phyloP scores from a whole-genome alignment of 805 yeast species.

The Yueomyces sinensis region DNA sequence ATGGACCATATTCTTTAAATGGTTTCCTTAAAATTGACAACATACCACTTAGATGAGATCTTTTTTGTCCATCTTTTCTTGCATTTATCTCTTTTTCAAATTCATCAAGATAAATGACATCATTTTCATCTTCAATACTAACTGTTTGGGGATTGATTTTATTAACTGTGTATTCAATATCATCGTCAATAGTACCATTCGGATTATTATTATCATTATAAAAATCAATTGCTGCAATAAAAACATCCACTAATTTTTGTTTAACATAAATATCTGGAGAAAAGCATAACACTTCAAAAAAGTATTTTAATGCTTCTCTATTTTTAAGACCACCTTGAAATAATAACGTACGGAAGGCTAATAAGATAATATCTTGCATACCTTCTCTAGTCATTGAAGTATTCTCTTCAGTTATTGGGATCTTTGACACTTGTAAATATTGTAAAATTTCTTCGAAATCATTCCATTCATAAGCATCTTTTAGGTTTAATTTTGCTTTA shows the following conservation, averaged over 20 bases:
- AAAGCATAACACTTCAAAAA: slow-evolving; percentile 41
- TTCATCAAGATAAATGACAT: slow-evolving; percentile 4
- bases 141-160: slow-evolving; percentile 13
- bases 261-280: slow-evolving; percentile 44
- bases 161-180: slow-evolving; percentile 29
- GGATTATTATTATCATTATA: slow-evolving; percentile 56
- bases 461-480: slow-evolving; percentile 38
- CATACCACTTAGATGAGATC: slow-evolving; percentile 18
- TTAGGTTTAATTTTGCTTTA: slow-evolving; percentile 44
- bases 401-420: slow-evolving; percentile 22
- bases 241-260: slow-evolving; percentile 31
- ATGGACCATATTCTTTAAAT: slow-evolving; percentile 34
- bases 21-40: slow-evolving; percentile 12
- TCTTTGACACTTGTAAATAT: slow-evolving; percentile 30
- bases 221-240: slow-evolving; percentile 43
- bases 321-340: slow-evolving; percentile 69
- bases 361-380: slow-evolving; percentile 39
- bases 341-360: slow-evolving; percentile 60
- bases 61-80: slow-evolving; percentile 12
- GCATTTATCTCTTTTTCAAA: slow-evolving; percentile 10
- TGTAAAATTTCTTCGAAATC: slow-evolving; percentile 38
- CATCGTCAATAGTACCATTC: slow-evolving; percentile 51
- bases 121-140: slow-evolving; percentile 6
- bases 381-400: slow-evolving; percentile 16
- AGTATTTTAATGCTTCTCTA: slow-evolving; percentile 42